Percentiles rank a stretch among this genome's conserved stretches.
These are phyloP conservation scores for Coniochaeta pulveracea DNA, from an alignment of 2,329 filamentous ascomycete genomes.

Conservation along the genomic window DNA sequence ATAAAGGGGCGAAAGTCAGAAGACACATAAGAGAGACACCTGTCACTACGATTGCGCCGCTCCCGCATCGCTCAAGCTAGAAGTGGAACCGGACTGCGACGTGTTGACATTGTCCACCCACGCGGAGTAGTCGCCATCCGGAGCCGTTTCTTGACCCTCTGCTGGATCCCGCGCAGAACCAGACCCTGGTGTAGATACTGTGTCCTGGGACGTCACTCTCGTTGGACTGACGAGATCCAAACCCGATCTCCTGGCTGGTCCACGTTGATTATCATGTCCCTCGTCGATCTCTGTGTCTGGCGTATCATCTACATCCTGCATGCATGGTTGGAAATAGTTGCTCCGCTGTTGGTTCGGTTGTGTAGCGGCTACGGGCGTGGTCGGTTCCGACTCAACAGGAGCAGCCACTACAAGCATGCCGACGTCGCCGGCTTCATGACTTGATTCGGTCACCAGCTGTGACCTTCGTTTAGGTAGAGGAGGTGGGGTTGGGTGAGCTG, in stretches of 20 bases:
- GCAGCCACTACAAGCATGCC: slow-evolving; percentile 54
- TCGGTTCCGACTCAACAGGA: slow-evolving; percentile 49
- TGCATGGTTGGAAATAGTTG: slow-evolving; percentile 21
- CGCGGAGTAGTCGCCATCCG: slow-evolving; percentile 19
- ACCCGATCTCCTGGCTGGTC: not conserved
- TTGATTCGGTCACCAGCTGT: too few species aligned
- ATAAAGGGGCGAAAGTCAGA: slow-evolving; percentile 4
- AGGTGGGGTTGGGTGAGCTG: slow-evolving; percentile 24
- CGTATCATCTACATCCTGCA: slow-evolving; percentile 20
- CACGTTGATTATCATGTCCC: not conserved
- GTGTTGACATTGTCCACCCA: slow-evolving; percentile 20
- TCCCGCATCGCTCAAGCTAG: too few species aligned
- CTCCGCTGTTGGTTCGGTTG: too few species aligned
- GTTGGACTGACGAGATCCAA: slow-evolving; percentile 2
- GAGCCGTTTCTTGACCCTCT: too few species aligned
- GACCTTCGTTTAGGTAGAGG: slow-evolving; percentile 39
- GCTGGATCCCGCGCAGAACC: too few species aligned
- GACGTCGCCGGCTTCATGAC: slow-evolving; percentile 28
- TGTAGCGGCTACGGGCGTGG: slow-evolving; percentile 33
- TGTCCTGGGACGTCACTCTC: not conserved
- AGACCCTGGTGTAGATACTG: too few species aligned
- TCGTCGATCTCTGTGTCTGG: not conserved
- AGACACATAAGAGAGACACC: too few species aligned
- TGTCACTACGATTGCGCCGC: too few species aligned
- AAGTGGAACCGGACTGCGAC: slow-evolving; percentile 1